These are phyloP conservation scores for Samsoniella hepiali DNA, from an alignment of 2,329 filamentous ascomycete genomes.

Conservation along the genomic window DNA sequence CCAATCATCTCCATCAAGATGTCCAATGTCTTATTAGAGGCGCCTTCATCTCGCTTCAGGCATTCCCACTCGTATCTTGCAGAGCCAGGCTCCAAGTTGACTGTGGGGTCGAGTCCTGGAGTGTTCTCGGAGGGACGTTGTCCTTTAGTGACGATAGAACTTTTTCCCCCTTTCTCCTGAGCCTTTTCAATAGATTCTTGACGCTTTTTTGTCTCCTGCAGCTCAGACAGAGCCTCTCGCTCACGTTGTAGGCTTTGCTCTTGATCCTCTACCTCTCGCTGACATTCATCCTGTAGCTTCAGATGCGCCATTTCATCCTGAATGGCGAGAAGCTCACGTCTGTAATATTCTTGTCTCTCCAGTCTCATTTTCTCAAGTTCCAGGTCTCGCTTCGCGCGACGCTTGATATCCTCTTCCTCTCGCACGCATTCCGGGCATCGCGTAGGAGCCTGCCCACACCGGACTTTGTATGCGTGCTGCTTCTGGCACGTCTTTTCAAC, in stretches of 20 bases:
- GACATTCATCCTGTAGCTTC: constrained; percentile 41
- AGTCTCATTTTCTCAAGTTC: constrained; percentile 49
- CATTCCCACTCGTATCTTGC: constrained; percentile 58
- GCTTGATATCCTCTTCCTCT: constrained; percentile 45
- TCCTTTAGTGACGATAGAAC: constrained; percentile 1
- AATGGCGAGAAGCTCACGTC: constrained; percentile 42
- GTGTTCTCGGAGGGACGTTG: background rate
- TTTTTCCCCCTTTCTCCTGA: constrained; percentile 18
- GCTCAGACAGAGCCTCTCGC: constrained; percentile 41
- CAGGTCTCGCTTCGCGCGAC: constrained; percentile 43
- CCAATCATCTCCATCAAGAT: constrained; percentile 68
- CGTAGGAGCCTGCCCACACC: constrained; percentile 41
- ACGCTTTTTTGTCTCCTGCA: constrained; percentile 33
- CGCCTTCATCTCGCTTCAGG: constrained; percentile 53
- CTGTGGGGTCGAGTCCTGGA: background rate
- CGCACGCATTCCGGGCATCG: constrained; percentile 50
- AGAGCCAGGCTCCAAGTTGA: constrained; percentile 13
- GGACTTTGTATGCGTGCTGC: constrained; percentile 46
- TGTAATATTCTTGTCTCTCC: constrained; percentile 43
- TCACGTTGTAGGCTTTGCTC: constrained; percentile 44
- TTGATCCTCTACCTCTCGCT: constrained; percentile 43
- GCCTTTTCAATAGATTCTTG: constrained; percentile 17
- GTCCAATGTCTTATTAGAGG: constrained; percentile 54
- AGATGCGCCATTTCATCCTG: constrained; percentile 54
- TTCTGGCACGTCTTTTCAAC: constrained; percentile 48